Evolutionary conservation across 768 basidiomycete species (phyloP).

Genomic region (Collybia mongolica): DNA sequence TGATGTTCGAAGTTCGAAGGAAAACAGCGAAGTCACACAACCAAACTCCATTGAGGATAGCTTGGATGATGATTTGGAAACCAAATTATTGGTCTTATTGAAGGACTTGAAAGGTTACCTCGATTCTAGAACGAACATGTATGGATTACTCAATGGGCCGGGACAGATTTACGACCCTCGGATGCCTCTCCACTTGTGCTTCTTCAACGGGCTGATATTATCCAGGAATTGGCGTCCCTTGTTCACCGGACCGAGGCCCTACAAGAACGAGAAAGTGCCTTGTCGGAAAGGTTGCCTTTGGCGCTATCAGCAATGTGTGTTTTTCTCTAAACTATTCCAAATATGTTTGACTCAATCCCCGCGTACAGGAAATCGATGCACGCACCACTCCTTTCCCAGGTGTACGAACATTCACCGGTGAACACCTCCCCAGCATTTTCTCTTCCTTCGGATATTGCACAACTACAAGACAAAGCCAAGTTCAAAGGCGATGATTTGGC

Average conservation of each 20-base stretch:
- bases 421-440: constrained; percentile 26
- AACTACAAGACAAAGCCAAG: constrained; percentile 17
- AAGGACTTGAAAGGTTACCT: constrained; percentile 4
- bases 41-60: constrained; percentile 6
- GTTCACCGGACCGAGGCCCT: constrained; percentile 7
- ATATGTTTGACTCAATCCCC: neutral
- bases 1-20: constrained; percentile 5
- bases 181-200: constrained; percentile 21
- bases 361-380: constrained; percentile 13
- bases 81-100: constrained; percentile 12
- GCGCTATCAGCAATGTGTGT: constrained; percentile 18
- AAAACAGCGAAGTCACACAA: neutral
- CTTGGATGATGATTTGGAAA: constrained; percentile 15
- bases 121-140: neutral
- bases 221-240: constrained; percentile 16
- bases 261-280: constrained; percentile 13
- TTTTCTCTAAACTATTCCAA: too few species aligned
- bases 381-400: constrained; percentile 14
- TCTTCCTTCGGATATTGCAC: constrained; percentile 8
- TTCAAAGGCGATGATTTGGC: constrained; percentile 14
- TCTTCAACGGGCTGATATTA: constrained; percentile 18
- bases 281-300: constrained; percentile 11
- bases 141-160: neutral
- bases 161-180: constrained; percentile 14
- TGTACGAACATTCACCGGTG: constrained; percentile 22